A percentile compares a stretch with the other conserved stretches of the same genome.
These are phyloP conservation scores for Penicillium parvum DNA, from an alignment of 495 filamentous ascomycete species.

Conservation along the genomic window DNA sequence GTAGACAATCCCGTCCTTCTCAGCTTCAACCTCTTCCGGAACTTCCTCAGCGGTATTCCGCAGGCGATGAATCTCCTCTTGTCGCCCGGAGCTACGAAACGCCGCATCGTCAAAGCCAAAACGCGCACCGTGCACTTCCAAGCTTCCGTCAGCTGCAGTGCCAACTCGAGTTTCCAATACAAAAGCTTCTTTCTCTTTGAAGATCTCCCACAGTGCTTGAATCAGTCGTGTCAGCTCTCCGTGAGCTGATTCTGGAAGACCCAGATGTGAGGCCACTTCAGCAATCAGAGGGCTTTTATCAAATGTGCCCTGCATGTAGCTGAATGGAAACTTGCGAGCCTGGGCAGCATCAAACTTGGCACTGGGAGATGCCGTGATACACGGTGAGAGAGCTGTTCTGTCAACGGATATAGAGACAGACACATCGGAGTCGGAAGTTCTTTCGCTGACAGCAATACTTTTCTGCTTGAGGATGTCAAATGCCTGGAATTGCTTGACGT, in stretches of 20 bases:
- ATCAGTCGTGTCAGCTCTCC: constrained; percentile 47
- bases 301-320: constrained; percentile 40
- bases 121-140: constrained; percentile 47
- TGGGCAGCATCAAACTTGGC: constrained; percentile 31
- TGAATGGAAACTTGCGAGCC: constrained; percentile 57
- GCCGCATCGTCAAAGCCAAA: constrained; percentile 81
- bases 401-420: constrained; percentile 62
- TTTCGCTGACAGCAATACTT: constrained; percentile 45
- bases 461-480: constrained; percentile 55
- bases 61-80: constrained; percentile 57
- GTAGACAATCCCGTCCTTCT: constrained; percentile 71
- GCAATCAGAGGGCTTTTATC: constrained; percentile 32
- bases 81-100: constrained; percentile 59
- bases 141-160: constrained; percentile 30
- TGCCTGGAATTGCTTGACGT: constrained; percentile 54
- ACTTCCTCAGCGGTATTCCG: constrained; percentile 50
- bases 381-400: constrained; percentile 58
- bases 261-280: constrained; percentile 47
- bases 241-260: constrained; percentile 41
- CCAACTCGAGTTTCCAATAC: constrained; percentile 49
- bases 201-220: constrained; percentile 54
- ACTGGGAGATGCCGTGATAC: constrained; percentile 59
- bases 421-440: constrained; percentile 35
- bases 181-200: constrained; percentile 65
- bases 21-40: constrained; percentile 59